These are phyloP conservation scores for Miamiensis avidus DNA, from an alignment of 169 alveolate genomes.

Conservation along the genomic window DNA sequence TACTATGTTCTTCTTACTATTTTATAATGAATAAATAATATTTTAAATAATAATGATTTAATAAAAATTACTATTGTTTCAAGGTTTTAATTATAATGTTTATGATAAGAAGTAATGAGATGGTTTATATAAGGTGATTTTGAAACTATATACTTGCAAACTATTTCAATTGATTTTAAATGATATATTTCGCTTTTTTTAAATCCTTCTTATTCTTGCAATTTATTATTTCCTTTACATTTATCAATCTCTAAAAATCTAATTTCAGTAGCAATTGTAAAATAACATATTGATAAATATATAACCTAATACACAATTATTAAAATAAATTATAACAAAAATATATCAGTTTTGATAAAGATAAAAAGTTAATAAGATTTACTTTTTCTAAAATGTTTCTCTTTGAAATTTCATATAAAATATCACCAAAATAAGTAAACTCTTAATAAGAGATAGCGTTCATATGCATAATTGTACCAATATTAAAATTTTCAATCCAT, in stretches of 20 bases:
- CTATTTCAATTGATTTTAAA: constrained; percentile 45
- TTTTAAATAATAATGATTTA: no score
- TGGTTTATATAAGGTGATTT: constrained; percentile 43
- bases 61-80: constrained; percentile 28
- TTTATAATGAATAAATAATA: background rate
- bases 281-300: constrained; percentile 41
- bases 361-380: background rate
- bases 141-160: constrained; percentile 30
- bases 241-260: constrained; percentile 47
- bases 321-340: background rate
- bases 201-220: constrained; percentile 27
- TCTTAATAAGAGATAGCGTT: constrained; percentile 26
- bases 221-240: constrained; percentile 5
- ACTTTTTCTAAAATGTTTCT: constrained; percentile 35
- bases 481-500: constrained; percentile 45
- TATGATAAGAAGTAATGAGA: constrained; percentile 42
- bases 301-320: constrained; percentile 8
- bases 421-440: constrained; percentile 38
- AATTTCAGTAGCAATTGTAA: constrained; percentile 54
- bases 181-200: constrained; percentile 35
- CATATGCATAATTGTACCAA: constrained; percentile 53
- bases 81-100: constrained; percentile 39
- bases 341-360: background rate
- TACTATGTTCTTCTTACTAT: background rate
- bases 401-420: constrained; percentile 42